Base-by-base conservation (phyloP, 805 yeast genomes). In the Clavispora santaluciae region DNA sequence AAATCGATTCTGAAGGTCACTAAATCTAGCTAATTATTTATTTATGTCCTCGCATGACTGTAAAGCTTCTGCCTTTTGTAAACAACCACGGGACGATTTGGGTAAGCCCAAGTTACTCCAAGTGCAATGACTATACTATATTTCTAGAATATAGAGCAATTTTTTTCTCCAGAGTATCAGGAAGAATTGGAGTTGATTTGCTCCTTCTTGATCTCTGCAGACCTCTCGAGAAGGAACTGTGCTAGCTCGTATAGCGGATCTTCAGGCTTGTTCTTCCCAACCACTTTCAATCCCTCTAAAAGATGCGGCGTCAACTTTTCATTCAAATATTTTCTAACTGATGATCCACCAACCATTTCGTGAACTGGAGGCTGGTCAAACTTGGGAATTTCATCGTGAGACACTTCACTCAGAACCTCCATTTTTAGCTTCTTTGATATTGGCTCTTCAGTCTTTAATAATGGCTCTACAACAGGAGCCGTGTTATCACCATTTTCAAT, bases 291-390 rank as follows among this genome's bases (percentile, higher is more conserved):
- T 1, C 91, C 95, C 29, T 78, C 78, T 15, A 84, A 59, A 15
- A 86, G 54, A 13, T 73, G 72, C n/a, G 77, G 78, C 0, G 89
- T 80, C 23, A 86, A 73, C 39, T 79, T 66, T 45, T 75, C 64
- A 55, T 84, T 83, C 42, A 86, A 66, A 70, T 84, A 86, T 50
- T 71, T 74, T 48, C 95, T 73, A 2, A 82, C 72, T 1, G 85
- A 78, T 2, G 89, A 83, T 1, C 93, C 93, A 7, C 87, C 86
- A 12, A 79, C 76, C 20, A 77, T 66, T 43, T 75, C 77, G 26
- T 76, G 70, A 11, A 72, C 57, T 9, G 76, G 70, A 4, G 55
- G 52, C 13, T 35, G 35, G 16, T 22, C 18, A n/a, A 26, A 35
- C 11, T 23, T 17, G 7, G 39, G 39, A 11, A 30, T n/a, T 13